These are phyloP conservation scores for Fallopia convolvulus DNA, from an alignment of 148 eudicot genomes.

Conservation along the genomic window DNA sequence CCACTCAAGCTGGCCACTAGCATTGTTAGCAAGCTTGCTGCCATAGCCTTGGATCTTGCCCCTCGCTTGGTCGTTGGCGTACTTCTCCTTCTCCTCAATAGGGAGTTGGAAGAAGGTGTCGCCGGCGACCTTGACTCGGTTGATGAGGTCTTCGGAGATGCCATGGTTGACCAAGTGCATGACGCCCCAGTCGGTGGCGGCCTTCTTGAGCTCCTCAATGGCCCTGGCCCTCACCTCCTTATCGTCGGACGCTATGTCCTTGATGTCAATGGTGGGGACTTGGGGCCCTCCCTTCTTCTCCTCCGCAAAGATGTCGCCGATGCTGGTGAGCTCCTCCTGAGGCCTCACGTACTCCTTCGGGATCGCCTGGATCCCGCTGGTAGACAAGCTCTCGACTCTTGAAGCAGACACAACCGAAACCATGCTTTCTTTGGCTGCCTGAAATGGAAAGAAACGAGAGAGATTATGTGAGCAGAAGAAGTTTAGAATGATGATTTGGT, in stretches of 20 bases:
- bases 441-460: not conserved
- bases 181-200: constrained; percentile 83
- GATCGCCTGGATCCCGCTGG: constrained; percentile 64
- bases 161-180: constrained; percentile 91
- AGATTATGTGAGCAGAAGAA: too few species aligned
- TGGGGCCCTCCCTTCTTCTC: constrained; percentile 69
- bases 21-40: constrained; percentile 82
- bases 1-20: constrained; percentile 82
- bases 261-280: constrained; percentile 57
- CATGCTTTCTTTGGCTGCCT: not conserved
- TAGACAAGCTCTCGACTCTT: constrained; percentile 66
- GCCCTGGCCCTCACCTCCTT: constrained; percentile 42
- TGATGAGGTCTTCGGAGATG: constrained; percentile 43
- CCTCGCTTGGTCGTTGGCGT: constrained; percentile 69
- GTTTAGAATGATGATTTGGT: too few species aligned
- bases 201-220: constrained; percentile 46
- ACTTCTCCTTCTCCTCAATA: constrained; percentile 83
- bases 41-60: constrained; percentile 95
- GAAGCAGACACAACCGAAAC: constrained; percentile 13
- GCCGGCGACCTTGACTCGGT: constrained; percentile 67
- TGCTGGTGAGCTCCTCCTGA: constrained; percentile 59
- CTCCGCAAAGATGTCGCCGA: constrained; percentile 62
- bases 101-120: constrained; percentile 57
- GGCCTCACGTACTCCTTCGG: constrained; percentile 83
- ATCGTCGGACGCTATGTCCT: constrained; percentile 46